Percentiles rank a stretch among this genome's conserved stretches.
Conservation (phyloP, 1,284 basidiomycete species). For the Ganoderma leucocontextum region DNA sequence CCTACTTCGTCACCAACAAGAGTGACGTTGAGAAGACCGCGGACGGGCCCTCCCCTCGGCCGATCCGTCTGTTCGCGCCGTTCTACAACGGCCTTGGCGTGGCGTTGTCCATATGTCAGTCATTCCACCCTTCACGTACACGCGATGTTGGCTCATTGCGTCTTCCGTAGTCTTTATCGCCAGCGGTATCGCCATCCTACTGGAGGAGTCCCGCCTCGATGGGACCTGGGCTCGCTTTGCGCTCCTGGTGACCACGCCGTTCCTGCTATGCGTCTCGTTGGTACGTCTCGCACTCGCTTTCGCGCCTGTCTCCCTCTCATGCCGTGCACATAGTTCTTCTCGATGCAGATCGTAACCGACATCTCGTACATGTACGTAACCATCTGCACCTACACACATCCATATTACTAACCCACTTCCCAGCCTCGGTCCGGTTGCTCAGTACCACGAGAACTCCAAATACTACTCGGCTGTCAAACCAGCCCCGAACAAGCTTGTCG, state of each 20-base stretch:
- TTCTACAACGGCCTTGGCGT: conserved; percentile 79
- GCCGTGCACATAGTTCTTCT: conserved; percentile 59
- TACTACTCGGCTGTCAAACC: conserved; percentile 75
- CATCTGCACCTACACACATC: neutral
- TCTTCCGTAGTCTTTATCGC: conserved; percentile 63
- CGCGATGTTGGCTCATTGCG: neutral
- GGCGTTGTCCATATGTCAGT: conserved; percentile 68
- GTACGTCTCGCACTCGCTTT: conserved; percentile 54
- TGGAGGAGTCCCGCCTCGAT: conserved; percentile 79
- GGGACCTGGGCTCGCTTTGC: conserved; percentile 68
- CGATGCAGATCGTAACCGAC: conserved; percentile 67
- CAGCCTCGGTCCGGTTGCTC: conserved; percentile 76
- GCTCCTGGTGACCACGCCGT: conserved; percentile 68
- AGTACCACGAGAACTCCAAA: conserved; percentile 76
- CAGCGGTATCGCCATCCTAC: conserved; percentile 62
- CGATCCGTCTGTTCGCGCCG: conserved; percentile 79
- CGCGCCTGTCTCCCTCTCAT: too few species aligned
- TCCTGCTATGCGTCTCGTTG: conserved; percentile 77
- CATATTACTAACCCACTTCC: conserved; percentile 20
- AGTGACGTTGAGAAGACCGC: conserved; percentile 60
- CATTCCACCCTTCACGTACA: conserved; percentile 6
- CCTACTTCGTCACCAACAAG: conserved; percentile 46
- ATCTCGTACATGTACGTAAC: conserved; percentile 60
- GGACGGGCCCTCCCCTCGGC: conserved; percentile 50
- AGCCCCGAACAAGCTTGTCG: conserved; percentile 66